Base-by-base conservation (phyloP, 2,329 filamentous ascomycete genomes). In the Epicoccum nigrum region DNA sequence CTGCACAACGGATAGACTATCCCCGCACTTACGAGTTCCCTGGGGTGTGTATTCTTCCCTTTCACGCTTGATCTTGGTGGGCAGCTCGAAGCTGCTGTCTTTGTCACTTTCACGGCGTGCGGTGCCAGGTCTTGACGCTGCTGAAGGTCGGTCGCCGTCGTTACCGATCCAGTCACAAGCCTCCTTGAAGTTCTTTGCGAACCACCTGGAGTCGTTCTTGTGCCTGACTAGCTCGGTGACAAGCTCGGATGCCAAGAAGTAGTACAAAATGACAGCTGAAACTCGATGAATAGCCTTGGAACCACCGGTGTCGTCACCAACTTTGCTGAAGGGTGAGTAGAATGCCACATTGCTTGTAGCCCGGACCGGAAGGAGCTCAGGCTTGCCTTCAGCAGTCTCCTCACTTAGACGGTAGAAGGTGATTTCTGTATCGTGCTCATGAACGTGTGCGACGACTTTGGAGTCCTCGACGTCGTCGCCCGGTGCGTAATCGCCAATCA, bases 401-500 rank as follows among this genome's bases (percentile, higher is more conserved):
- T 66, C 58, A 30, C 53, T 51, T 17, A 65, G 56, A 38, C 64
- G 64, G 45, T 64, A 66, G 16, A 67, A 67, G 32, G 60, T 64
- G 19, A 66, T 63, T 34, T 65, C 64, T 20, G 64, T 63, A 35
- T 63, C 60, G 44, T 67, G 59, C 20, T 58, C 50, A 54, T 67
- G 64, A 33, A 67, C 60, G 39, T 67, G 64, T 9, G 64, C 64
- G 11, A 59, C 60, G 20, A 67, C 64, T 20, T 62, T 57, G 35
- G 58, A 59, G 8, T 64, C 62, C 23, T 62, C 59, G 45, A 58
- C 54, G 4, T 59, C 59, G 23, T 62, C 47, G 21, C 64, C 64
- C 39, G 64, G 64, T 12, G 63, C 60, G 51, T 67, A 67, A n/a
- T 58, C 62, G 37, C 64, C 64, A 31, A 67, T 64, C 33, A 65